Conservation (phyloP, 176 grass and related monocot genomes). For the Ampelocalamus luodianensis region DNA sequence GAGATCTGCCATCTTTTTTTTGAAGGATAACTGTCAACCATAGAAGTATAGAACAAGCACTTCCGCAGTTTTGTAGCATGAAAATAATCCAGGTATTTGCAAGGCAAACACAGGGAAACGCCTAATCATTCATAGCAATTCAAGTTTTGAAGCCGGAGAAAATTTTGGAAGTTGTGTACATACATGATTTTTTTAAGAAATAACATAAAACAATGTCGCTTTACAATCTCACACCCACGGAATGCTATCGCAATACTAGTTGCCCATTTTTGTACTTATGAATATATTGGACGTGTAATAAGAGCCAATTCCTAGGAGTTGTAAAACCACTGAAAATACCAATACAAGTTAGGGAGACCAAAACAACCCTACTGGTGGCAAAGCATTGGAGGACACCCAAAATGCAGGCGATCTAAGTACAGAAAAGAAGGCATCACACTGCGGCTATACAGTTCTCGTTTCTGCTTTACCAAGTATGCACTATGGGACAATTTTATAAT, state of each 20-base stretch:
- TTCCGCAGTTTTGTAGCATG: not conserved
- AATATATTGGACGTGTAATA: conserved; percentile 59
- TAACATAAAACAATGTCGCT: conserved; percentile 44
- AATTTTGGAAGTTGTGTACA: conserved; percentile 47
- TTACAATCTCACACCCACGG: conserved; percentile 60
- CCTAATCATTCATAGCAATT: conserved; percentile 9
- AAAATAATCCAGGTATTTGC: not conserved
- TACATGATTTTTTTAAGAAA: conserved; percentile 54
- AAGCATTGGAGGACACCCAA: conserved; percentile 48
- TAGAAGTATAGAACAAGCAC: not conserved
- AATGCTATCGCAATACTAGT: conserved; percentile 44
- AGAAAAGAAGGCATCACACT: conserved; percentile 43
- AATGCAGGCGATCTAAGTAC: conserved; percentile 56
- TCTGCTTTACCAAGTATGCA: too few species aligned
- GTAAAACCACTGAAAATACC: conserved; percentile 52
- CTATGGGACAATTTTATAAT: too few species aligned
- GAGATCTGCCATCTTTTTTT: not conserved
- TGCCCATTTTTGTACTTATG: conserved; percentile 50
- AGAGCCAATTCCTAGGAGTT: conserved; percentile 50
- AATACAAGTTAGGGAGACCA: conserved; percentile 55
- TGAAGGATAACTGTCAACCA: not conserved
- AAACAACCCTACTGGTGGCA: conserved; percentile 61
- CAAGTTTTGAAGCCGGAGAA: conserved; percentile 15
- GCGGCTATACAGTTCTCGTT: conserved; percentile 65
- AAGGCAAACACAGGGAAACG: not conserved